These are phyloP conservation scores for Withania somnifera DNA, from an alignment of 305 asterid species.

Conservation along the genomic window DNA sequence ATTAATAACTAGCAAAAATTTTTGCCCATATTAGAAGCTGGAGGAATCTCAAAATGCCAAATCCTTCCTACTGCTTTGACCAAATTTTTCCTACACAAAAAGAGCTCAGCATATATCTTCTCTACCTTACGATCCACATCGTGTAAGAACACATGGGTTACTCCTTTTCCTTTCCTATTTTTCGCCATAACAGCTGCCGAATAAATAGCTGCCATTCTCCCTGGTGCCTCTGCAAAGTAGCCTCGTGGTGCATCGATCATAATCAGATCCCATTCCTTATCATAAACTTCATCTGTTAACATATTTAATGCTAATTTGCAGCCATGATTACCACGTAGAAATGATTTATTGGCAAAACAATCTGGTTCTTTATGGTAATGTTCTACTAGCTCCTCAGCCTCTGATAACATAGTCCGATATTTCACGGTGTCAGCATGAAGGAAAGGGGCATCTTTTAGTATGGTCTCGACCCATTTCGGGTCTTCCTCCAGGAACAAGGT, in stretches of 20 bases:
- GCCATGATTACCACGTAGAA: constrained; percentile 42
- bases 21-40: constrained; percentile 11
- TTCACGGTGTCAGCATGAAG: constrained; percentile 46
- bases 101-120: constrained; percentile 48
- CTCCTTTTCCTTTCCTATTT: constrained; percentile 45
- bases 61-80: constrained; percentile 49
- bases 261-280: constrained; percentile 69
- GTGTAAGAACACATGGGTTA: constrained; percentile 65
- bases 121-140: constrained; percentile 72
- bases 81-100: constrained; percentile 48
- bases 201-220: constrained; percentile 77
- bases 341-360: constrained; percentile 31
- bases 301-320: constrained; percentile 54
- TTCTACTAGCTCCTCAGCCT: constrained; percentile 35
- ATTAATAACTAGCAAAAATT: constrained; percentile 61
- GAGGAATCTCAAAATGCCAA: constrained; percentile 67
- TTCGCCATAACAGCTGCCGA: constrained; percentile 81
- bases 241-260: constrained; percentile 91
- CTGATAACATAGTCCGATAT: constrained; percentile 49
- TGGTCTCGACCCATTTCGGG: constrained; percentile 53
- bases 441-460: constrained; percentile 45
- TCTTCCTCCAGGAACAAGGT: constrained; percentile 72
- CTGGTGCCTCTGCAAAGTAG: constrained; percentile 68
- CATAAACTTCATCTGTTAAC: constrained; percentile 52
- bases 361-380: constrained; percentile 33